These are phyloP conservation scores for Musa schizocarpa DNA, from an alignment of 176 grass and related monocot species.

Conservation along the genomic window DNA sequence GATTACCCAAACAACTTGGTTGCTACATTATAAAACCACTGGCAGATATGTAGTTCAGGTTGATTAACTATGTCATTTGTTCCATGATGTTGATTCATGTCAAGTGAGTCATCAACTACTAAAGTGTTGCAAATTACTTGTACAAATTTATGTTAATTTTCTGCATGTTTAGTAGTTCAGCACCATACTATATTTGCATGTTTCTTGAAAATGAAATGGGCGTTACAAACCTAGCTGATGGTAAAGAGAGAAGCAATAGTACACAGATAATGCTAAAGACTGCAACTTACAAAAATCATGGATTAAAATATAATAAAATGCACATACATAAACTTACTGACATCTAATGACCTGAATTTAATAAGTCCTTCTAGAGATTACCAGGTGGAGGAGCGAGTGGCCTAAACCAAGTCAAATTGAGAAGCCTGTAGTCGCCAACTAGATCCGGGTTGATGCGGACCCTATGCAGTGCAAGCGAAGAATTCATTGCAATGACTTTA, in stretches of 20 bases:
- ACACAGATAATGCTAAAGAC: background rate
- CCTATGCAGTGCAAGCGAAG: slow-evolving; percentile 56
- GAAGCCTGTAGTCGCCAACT: slow-evolving; percentile 78
- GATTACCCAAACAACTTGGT: too few relatives aligned
- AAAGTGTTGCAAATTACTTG: too few relatives aligned
- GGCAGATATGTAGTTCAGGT: too few relatives aligned
- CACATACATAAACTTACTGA: too few relatives aligned
- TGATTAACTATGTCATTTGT: too few relatives aligned
- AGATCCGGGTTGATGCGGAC: slow-evolving; percentile 60
- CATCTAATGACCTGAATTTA: slow-evolving; percentile 9
- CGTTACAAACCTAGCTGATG: background rate
- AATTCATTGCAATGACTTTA: slow-evolving; percentile 61
- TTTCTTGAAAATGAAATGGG: too few relatives aligned
- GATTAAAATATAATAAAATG: background rate
- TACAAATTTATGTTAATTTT: too few relatives aligned
- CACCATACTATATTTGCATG: too few relatives aligned
- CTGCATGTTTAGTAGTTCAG: too few relatives aligned
- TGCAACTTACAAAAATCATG: background rate
- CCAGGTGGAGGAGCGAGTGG: slow-evolving; percentile 56
- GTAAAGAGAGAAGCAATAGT: background rate
- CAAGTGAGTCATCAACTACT: too few relatives aligned
- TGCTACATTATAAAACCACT: too few relatives aligned
- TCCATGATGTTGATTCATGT: too few relatives aligned
- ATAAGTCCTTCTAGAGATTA: slow-evolving; percentile 22
- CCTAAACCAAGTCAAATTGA: slow-evolving; percentile 93